These are phyloP conservation scores for Zygoascus ofunaensis DNA, from an alignment of 805 yeast species.

Conservation along the genomic window DNA sequence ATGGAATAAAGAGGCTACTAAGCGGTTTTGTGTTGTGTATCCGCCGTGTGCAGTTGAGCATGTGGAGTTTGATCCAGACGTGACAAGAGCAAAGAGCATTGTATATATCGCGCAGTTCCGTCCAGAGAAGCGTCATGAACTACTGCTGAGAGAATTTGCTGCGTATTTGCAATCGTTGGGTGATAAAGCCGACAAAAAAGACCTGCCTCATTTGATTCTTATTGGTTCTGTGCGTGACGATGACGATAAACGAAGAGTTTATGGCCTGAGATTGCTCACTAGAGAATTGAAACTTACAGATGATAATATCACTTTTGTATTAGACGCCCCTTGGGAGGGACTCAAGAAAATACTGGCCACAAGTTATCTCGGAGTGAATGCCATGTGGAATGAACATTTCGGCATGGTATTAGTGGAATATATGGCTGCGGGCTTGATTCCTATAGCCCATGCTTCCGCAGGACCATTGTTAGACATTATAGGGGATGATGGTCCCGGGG, in stretches of 20 bases:
- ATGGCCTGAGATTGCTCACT: conserved; percentile 38
- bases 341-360: conserved; percentile 46
- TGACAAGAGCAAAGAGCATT: conserved; percentile 24
- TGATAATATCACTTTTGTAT: conserved; percentile 42
- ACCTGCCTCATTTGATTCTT: conserved; percentile 52
- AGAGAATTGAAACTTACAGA: conserved; percentile 35
- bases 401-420: conserved; percentile 97
- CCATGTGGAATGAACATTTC: conserved; percentile 99
- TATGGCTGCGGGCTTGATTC: conserved; percentile 74
- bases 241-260: conserved; percentile 54
- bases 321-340: conserved; percentile 64
- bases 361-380: conserved; percentile 74
- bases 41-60: conserved; percentile 85
- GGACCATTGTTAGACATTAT: conserved; percentile 91
- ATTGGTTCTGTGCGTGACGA: conserved; percentile 77
- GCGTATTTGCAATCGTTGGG: conserved; percentile 34
- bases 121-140: conserved; percentile 83
- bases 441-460: conserved; percentile 88
- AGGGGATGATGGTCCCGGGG: conserved; percentile 51
- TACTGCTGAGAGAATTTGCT: conserved; percentile 58
- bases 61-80: conserved; percentile 26
- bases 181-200: conserved; percentile 13
- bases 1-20: conserved; percentile 28
- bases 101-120: conserved; percentile 85
- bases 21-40: conserved; percentile 41